phyloP scores from a whole-genome alignment of 2,329 filamentous ascomycete species.

The Daldinia eschscholtzii region DNA sequence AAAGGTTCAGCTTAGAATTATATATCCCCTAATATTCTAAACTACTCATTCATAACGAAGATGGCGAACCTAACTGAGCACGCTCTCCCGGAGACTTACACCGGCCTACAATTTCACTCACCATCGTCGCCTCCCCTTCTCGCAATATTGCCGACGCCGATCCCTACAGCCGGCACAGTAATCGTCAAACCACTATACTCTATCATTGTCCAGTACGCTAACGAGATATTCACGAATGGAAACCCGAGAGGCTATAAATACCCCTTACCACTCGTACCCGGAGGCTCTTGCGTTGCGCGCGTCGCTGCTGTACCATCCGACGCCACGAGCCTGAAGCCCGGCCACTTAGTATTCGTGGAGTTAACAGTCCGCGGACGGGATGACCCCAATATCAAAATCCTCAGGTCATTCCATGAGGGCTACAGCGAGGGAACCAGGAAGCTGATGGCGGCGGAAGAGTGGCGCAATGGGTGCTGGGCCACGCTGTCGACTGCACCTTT shows the following conservation, averaged over 20 bases:
- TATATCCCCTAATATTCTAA: background rate
- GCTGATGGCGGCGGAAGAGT: slow-evolving; percentile 26
- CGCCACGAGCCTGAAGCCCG: slow-evolving; percentile 30
- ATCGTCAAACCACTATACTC: slow-evolving; percentile 39
- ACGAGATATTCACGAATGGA: slow-evolving; percentile 39
- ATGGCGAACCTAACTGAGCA: slow-evolving; percentile 25
- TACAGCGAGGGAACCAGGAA: slow-evolving; percentile 20
- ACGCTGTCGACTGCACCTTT: slow-evolving; percentile 25
- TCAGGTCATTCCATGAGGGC: slow-evolving; percentile 35
- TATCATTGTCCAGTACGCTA: slow-evolving; percentile 40
- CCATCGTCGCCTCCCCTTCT: slow-evolving; percentile 33
- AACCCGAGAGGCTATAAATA: slow-evolving; percentile 40
- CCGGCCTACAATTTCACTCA: slow-evolving; percentile 35
- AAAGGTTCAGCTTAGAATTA: background rate
- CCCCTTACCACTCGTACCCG: slow-evolving; percentile 36
- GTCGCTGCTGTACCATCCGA: slow-evolving; percentile 34
- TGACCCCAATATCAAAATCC: slow-evolving; percentile 31
- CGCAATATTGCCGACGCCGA: slow-evolving; percentile 25
- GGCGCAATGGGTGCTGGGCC: slow-evolving; percentile 36
- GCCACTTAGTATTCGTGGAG: slow-evolving; percentile 38
- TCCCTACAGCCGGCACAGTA: slow-evolving; percentile 33
- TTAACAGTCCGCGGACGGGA: slow-evolving; percentile 37
- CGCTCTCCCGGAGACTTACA: slow-evolving; percentile 34
- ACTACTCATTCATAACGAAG: slow-evolving; percentile 15
- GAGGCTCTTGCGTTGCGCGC: slow-evolving; percentile 36